Evolutionary conservation across 2,329 filamentous ascomycete species (phyloP).

Genomic region (Rhynchosporium secalis): DNA sequence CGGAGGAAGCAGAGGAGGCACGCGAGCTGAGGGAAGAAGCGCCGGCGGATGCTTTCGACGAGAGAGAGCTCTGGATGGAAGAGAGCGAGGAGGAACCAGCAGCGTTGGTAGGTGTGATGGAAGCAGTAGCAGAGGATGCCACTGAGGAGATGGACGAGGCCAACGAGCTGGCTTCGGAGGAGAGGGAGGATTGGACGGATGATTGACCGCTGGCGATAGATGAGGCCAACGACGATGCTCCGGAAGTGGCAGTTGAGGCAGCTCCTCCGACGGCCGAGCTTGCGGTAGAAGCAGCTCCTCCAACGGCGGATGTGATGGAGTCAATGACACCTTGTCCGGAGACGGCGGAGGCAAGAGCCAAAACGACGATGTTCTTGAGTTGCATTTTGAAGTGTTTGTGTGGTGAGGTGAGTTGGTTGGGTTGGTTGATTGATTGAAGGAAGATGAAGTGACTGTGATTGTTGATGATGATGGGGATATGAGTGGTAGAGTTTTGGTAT

Average conservation of each 20-base stretch:
- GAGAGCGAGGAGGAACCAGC: conserved; percentile 11
- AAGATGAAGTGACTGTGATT: background rate
- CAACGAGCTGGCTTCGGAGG: conserved; percentile 19
- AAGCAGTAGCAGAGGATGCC: conserved; percentile 12
- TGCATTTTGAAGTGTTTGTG: conserved; percentile 33
- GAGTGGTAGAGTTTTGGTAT: background rate
- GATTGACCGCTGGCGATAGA: conserved; percentile 15
- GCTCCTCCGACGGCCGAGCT: conserved; percentile 16
- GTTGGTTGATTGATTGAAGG: background rate
- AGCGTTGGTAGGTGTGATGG: conserved; percentile 14
- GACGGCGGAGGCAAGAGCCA: conserved; percentile 33
- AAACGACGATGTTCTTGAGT: conserved; percentile 34
- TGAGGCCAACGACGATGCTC: conserved; percentile 11
- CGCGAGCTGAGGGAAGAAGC: conserved; percentile 4
- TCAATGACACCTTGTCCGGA: conserved; percentile 23
- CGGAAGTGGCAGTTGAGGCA: conserved; percentile 19
- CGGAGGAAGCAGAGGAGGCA: conserved; percentile 1
- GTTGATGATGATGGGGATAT: background rate
- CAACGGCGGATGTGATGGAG: conserved; percentile 16
- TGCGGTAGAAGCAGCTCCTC: conserved; percentile 18
- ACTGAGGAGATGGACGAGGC: conserved; percentile 16
- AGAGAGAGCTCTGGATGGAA: conserved; percentile 13
- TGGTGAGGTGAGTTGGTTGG: background rate
- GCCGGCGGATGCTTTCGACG: background rate
- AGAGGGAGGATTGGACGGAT: conserved; percentile 15